Conservation (phyloP, 2,329 filamentous ascomycete species). For the Gnomoniopsis sp. region DNA sequence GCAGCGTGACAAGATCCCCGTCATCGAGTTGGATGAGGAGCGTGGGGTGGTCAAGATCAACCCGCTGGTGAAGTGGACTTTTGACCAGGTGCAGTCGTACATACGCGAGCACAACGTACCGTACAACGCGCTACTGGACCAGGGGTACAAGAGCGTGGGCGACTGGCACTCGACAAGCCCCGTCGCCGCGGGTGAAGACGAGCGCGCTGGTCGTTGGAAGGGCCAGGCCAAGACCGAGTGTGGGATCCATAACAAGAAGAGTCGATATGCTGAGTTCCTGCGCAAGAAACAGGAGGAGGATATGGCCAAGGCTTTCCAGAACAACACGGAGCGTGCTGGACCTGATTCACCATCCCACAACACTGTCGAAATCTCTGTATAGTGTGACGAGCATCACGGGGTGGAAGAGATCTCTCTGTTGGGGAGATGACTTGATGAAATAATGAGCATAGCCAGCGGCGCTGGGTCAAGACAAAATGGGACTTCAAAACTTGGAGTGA, state of each 20-base stretch:
- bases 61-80: constrained; percentile 91
- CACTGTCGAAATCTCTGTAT: constrained; percentile 16
- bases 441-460: constrained; percentile 15
- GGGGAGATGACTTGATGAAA: constrained; percentile 11
- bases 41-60: constrained; percentile 95
- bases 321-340: constrained; percentile 13
- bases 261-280: constrained; percentile 84
- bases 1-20: constrained; percentile 82
- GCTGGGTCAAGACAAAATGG: not conserved
- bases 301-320: constrained; percentile 18
- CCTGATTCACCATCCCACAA: constrained; percentile 8
- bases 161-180: constrained; percentile 98
- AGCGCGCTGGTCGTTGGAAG: constrained; percentile 96
- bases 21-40: constrained; percentile 88
- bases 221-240: constrained; percentile 95
- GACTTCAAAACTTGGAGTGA: not conserved
- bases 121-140: constrained; percentile 87
- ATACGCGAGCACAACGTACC: constrained; percentile 83
- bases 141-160: constrained; percentile 95
- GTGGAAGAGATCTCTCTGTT: not conserved
- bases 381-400: not conserved
- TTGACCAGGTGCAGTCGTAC: constrained; percentile 85
- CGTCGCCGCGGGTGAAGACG: constrained; percentile 87
- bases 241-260: constrained; percentile 97
- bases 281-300: constrained; percentile 29